These are phyloP conservation scores for Eucalyptus decipiens DNA, from an alignment of 345 rosid genomes.

Conservation along the genomic window DNA sequence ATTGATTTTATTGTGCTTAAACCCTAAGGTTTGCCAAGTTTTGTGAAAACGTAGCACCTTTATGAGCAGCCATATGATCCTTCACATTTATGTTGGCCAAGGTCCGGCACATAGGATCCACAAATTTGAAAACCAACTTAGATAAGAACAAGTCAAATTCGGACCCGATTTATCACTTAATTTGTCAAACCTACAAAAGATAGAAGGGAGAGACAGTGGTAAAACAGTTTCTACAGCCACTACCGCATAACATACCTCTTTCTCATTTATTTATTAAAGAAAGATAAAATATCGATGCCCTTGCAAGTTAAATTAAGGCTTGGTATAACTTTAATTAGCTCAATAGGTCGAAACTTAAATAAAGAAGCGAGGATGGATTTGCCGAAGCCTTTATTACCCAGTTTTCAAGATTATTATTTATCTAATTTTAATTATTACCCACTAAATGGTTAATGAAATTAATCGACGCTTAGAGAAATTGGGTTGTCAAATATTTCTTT, in stretches of 20 bases:
- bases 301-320: background rate
- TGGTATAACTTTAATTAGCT: background rate
- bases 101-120: background rate
- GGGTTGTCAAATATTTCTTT: background rate
- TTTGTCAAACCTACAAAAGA: background rate
- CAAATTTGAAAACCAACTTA: background rate
- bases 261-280: background rate
- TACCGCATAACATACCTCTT: background rate
- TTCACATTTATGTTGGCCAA: background rate
- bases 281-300: background rate
- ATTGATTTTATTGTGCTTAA: background rate
- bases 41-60: background rate
- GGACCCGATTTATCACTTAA: background rate
- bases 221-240: background rate
- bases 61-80: background rate
- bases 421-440: background rate
- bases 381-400: background rate
- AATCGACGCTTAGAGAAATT: background rate
- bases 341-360: background rate
- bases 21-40: background rate
- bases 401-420: accelerated
- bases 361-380: background rate
- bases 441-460: background rate
- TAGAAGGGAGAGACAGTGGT: background rate
- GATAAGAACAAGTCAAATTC: background rate